Evolutionary conservation across 129 eudicot genomes (phyloP), one percentile per base, ranked within the genome.

Genomic region (Flaveria bidentis): DNA sequence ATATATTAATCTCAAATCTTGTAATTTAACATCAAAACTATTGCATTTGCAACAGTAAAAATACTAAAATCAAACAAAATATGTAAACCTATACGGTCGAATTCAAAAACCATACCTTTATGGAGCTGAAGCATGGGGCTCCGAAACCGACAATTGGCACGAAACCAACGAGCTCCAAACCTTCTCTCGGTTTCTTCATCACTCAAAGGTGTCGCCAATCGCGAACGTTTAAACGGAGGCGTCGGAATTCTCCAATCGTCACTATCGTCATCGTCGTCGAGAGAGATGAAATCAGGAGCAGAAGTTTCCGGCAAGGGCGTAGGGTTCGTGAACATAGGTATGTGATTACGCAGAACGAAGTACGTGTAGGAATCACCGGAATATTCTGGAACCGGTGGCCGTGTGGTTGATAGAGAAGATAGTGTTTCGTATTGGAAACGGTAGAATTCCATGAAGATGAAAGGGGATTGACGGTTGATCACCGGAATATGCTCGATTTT

Each of bases 41-140:
- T 63, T 8, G 13, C 62, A 26, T 2, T 63, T 56, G 62, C 62
- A 26, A 46, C n/a, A 4, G 22, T 60, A n/a, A 10, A 10, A 10
- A 11, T 20, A 20, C 22, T 20, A 20, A 20, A 20, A 20, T 20
- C 22, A 20, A 20, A 20, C 62, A 33, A 41, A 20, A 67, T 6
- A 55, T 9, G 17, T 22, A 56, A 70, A 28, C 51, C 68, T 58
- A 51, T 0, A 14, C 6, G 20, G 78, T 57, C 16, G 3, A 50
- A 56, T n/a, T 15, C 74, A 36, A 63, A 25, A 65, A 49, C 1
- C 8, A 44, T 14, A 92, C 98, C 98, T 88, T 90, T 85, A 72
- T 93, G 98, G 52, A 93, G 97, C 88, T 89, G 92, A 79, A 93
- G 89, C 98, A 90, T 90, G 42, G 96, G 97, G 85, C 97, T 93